phyloP scores from a whole-genome alignment of 352 stramenopile genomes.

The Globisporangium sylvaticum region DNA sequence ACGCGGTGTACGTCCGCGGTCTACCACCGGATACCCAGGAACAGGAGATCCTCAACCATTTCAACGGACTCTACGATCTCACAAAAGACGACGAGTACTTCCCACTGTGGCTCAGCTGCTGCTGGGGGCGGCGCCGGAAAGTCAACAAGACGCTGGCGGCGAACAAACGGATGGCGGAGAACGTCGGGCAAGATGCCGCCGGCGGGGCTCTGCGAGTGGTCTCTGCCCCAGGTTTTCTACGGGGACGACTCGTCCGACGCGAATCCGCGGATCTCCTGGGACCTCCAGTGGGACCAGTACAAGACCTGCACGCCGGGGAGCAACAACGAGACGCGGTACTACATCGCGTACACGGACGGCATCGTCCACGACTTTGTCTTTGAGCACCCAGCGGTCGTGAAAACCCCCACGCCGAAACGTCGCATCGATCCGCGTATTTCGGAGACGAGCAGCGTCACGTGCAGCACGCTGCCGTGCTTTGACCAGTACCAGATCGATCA shows the following conservation, averaged over 20 bases:
- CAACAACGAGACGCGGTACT: slow-evolving; percentile 30
- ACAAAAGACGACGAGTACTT: slow-evolving; percentile 59
- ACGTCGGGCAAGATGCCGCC: slow-evolving; percentile 40
- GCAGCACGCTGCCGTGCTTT: slow-evolving; percentile 68
- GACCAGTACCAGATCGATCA: slow-evolving; percentile 29
- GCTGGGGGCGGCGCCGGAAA: slow-evolving; percentile 49
- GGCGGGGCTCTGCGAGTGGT: slow-evolving; percentile 49
- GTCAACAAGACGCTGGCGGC: slow-evolving; percentile 49
- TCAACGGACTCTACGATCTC: slow-evolving; percentile 70
- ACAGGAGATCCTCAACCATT: slow-evolving; percentile 67
- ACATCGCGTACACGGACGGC: slow-evolving; percentile 65
- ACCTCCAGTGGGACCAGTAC: slow-evolving; percentile 52
- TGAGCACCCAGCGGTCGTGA: slow-evolving; percentile 9
- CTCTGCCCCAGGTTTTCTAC: slow-evolving; percentile 60
- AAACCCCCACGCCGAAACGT: slow-evolving; percentile 21
- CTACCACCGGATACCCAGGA: slow-evolving; percentile 63
- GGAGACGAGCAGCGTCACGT: slow-evolving; percentile 43
- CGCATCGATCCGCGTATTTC: slow-evolving; percentile 63
- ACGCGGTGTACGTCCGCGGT: slow-evolving; percentile 70
- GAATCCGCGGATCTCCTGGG: slow-evolving; percentile 27
- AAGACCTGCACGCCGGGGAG: slow-evolving; percentile 32
- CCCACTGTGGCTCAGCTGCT: slow-evolving; percentile 60
- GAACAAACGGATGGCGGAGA: slow-evolving; percentile 2
- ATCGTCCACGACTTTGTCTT: slow-evolving; percentile 42
- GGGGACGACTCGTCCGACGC: slow-evolving; percentile 28